A percentile compares a stretch with the other conserved stretches of the same genome.
Evolutionary conservation across 352 stramenopile genomes (phyloP).

Genomic region (Aphanomyces invadans): DNA sequence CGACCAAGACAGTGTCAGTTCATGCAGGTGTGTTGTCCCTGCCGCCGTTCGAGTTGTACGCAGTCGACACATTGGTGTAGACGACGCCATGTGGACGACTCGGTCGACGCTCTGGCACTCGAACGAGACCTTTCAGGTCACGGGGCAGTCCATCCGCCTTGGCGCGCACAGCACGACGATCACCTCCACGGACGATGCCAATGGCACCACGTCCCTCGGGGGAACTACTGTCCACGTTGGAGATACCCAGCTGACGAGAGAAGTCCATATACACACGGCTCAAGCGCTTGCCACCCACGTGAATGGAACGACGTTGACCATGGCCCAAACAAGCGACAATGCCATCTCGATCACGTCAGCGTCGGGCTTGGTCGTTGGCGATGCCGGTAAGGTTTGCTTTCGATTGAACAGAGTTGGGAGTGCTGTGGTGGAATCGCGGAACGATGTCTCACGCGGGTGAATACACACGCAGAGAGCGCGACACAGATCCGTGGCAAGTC

Average conservation of each 20-base stretch:
- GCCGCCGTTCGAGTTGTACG: neutral
- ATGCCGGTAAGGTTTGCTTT: neutral
- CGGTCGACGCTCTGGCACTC: neutral
- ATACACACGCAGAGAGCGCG: neutral
- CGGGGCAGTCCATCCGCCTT: slow-evolving; percentile 2
- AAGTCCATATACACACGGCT: neutral
- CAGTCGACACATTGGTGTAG: neutral
- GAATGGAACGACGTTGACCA: slow-evolving; percentile 1
- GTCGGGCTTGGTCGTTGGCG: neutral
- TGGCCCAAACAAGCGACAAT: neutral
- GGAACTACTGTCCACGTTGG: neutral
- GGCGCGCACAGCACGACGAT: neutral
- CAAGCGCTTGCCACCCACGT: neutral
- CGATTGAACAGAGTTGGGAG: no score
- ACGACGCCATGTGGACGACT: neutral
- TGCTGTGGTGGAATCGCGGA: neutral
- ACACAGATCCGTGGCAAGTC: neutral
- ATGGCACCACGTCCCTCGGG: neutral
- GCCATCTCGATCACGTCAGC: neutral
- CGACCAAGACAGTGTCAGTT: neutral
- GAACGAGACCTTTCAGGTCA: neutral
- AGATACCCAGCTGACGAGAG: neutral
- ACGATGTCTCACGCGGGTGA: neutral
- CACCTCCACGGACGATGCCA: neutral
- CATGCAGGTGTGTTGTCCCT: neutral